phyloP scores from a whole-genome alignment of 768 basidiomycete genomes.

The Pisolithus microcarpus region DNA sequence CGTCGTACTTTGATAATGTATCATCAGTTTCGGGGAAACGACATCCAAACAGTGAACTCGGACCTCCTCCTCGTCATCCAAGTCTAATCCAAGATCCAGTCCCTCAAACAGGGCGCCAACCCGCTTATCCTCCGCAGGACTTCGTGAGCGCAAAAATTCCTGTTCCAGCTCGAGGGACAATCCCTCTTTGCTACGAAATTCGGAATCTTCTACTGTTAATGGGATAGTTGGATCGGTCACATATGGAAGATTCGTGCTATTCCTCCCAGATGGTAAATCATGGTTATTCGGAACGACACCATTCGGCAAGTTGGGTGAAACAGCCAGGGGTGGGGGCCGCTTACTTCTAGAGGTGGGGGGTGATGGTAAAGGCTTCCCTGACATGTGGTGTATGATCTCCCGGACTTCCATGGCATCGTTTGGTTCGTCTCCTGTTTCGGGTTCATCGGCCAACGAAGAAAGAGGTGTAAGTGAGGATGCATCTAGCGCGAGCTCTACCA shows the following conservation, averaged over 20 bases:
- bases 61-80: slow-evolving; percentile 38
- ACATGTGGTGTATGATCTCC: slow-evolving; percentile 36
- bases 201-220: slow-evolving; percentile 7
- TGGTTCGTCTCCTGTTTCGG: slow-evolving; percentile 25
- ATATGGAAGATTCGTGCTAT: slow-evolving; percentile 41
- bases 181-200: slow-evolving; percentile 13
- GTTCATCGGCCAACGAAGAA: slow-evolving; percentile 9
- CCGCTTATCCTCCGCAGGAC: slow-evolving; percentile 37
- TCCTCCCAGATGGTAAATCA: slow-evolving; percentile 26
- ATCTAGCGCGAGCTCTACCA: slow-evolving; percentile 48
- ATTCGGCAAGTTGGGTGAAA: slow-evolving; percentile 33
- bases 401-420: slow-evolving; percentile 27
- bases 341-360: slow-evolving; percentile 25
- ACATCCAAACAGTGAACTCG: slow-evolving; percentile 15
- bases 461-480: slow-evolving; percentile 30
- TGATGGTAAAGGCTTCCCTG: slow-evolving; percentile 28
- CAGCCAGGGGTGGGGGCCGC: slow-evolving; percentile 52
- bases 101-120: slow-evolving; percentile 41
- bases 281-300: slow-evolving; percentile 28
- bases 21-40: slow-evolving; percentile 11
- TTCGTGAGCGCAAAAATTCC: slow-evolving; percentile 25
- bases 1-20: slow-evolving; percentile 45
- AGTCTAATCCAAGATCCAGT: slow-evolving; percentile 37
- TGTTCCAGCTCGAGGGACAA: slow-evolving; percentile 21
- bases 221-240: slow-evolving; percentile 24